A percentile compares a stretch with the other conserved stretches of the same genome.
Conservation (phyloP, 345 rosid species). For the Eucalyptus tenuipes region DNA sequence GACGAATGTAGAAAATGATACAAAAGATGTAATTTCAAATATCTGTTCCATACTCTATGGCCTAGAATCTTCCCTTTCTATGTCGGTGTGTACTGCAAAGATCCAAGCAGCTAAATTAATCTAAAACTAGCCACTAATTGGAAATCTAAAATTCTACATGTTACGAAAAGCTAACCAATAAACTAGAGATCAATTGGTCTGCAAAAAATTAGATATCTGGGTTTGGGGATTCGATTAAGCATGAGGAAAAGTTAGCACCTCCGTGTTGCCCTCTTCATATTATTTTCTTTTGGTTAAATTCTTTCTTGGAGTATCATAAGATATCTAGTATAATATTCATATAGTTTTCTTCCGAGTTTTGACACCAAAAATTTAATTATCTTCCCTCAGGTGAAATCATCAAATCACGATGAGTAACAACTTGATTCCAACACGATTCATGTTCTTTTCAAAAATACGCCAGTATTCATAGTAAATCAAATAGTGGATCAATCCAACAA, state of each 20-base stretch:
- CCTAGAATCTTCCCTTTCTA: neutral
- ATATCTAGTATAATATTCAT: neutral
- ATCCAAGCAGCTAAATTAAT: neutral
- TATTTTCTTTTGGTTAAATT: no score
- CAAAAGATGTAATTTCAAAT: neutral
- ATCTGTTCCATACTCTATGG: neutral
- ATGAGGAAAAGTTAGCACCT: neutral
- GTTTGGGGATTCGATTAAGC: neutral
- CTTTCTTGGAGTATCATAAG: neutral
- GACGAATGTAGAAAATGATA: neutral
- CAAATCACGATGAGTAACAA: neutral
- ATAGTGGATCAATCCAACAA: neutral
- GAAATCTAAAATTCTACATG: neutral
- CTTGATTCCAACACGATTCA: neutral
- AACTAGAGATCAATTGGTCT: no score
- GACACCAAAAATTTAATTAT: neutral
- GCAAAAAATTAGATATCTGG: no score
- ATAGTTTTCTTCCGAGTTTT: no score
- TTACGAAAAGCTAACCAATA: neutral
- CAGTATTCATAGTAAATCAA: neutral
- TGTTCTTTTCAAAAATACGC: neutral
- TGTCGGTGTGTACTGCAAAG: neutral
- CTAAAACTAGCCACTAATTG: neutral
- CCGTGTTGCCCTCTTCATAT: neutral
- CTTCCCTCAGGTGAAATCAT: neutral